Evolutionary conservation across 192 early-diverging fungal species (phyloP).

Genomic region (Linnemannia exigua): DNA sequence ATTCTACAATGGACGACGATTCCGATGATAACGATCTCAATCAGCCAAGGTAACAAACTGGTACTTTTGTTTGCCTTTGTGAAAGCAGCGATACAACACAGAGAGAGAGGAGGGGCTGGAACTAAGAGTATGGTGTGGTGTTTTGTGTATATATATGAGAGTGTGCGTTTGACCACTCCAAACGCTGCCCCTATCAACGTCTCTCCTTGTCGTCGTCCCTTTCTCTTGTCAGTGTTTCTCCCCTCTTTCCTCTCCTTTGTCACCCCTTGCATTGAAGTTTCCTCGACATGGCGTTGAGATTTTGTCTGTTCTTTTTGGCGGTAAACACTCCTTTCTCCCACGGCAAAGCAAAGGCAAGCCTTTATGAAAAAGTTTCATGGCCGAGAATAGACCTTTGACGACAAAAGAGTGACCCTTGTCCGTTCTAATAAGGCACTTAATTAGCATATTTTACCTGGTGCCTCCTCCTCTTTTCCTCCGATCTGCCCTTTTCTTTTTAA

Average conservation of each 20-base stretch:
- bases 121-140: background rate
- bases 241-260: background rate
- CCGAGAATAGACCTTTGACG: too few relatives aligned
- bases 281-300: background rate
- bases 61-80: background rate
- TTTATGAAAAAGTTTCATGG: too few relatives aligned
- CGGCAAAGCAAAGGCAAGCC: background rate
- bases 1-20: background rate
- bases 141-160: background rate
- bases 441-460: background rate
- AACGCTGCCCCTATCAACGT: background rate
- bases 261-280: background rate
- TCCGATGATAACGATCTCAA: background rate
- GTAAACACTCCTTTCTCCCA: background rate
- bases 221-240: conserved; percentile 10
- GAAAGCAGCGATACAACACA: too few relatives aligned
- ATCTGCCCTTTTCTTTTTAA: too few relatives aligned
- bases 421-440: background rate
- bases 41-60: background rate
- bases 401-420: background rate
- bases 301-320: background rate
- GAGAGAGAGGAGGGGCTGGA: background rate
- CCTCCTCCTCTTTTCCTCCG: background rate
- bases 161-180: background rate
- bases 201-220: background rate